These are phyloP conservation scores for Eucalyptus polybractea DNA, from an alignment of 345 rosid genomes.

Conservation along the genomic window DNA sequence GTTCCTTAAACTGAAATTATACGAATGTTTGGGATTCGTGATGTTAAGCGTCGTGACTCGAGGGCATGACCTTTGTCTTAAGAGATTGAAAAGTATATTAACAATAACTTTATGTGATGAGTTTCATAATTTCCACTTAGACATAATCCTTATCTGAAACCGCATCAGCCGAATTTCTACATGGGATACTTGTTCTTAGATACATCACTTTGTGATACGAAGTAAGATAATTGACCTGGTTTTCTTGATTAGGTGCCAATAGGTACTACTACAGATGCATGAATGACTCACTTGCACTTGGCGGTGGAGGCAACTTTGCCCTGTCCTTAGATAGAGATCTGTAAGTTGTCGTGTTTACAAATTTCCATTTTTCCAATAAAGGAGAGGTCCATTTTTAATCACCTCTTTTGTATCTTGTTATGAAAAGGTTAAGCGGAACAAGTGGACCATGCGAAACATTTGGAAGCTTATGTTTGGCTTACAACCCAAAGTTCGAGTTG, in stretches of 20 bases:
- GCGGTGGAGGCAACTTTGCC: constrained; percentile 84
- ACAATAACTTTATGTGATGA: not conserved
- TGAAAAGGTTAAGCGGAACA: too few relatives aligned
- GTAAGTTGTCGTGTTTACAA: constrained; percentile 35
- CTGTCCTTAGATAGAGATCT: constrained; percentile 69
- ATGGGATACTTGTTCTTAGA: not conserved
- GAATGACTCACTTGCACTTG: constrained; percentile 77
- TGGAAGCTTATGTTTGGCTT: too few relatives aligned
- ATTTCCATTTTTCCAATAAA: not conserved
- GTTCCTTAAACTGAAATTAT: too few relatives aligned
- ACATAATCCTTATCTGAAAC: not conserved
- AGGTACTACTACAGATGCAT: constrained; percentile 72
- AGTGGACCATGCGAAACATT: too few relatives aligned
- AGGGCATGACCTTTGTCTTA: not conserved
- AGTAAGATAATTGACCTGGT: not conserved
- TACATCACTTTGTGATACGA: not conserved
- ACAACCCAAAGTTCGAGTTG: not conserved
- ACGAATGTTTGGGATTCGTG: too few relatives aligned
- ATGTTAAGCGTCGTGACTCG: not conserved
- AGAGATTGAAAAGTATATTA: not conserved
- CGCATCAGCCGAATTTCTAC: not conserved
- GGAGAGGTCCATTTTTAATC: too few relatives aligned
- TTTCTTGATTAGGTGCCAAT: constrained; percentile 59
- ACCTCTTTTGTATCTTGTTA: too few relatives aligned
- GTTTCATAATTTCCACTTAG: not conserved